Percentiles rank a stretch among this genome's conserved stretches.
Evolutionary conservation across 176 grass and related monocot species (phyloP).

Genomic region (Carex scoparia): DNA sequence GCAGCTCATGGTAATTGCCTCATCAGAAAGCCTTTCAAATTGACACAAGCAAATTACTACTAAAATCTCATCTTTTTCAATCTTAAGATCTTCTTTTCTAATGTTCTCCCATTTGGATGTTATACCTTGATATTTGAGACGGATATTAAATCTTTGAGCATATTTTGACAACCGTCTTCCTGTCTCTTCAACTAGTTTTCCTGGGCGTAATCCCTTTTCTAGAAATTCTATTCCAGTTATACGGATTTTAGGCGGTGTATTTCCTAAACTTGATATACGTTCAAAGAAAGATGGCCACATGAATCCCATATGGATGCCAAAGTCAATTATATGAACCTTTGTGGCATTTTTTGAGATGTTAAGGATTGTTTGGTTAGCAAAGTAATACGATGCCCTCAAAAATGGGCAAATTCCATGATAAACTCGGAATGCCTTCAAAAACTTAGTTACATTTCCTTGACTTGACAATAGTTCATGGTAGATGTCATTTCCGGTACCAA

Average conservation of each 20-base stretch:
- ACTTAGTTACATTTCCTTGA: too few relatives aligned
- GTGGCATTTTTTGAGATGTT: conserved; percentile 15
- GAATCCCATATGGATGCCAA: conserved; percentile 49
- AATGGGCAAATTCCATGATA: too few relatives aligned
- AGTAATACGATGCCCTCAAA: too few relatives aligned
- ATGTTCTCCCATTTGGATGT: conserved; percentile 38
- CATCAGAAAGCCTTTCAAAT: conserved; percentile 26
- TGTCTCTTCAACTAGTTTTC: conserved; percentile 31
- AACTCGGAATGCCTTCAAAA: too few relatives aligned
- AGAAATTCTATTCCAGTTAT: conserved; percentile 41
- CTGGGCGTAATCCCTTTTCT: conserved; percentile 30
- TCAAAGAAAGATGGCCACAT: conserved; percentile 58
- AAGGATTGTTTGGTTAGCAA: conserved; percentile 33
- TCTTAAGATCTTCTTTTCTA: conserved; percentile 24
- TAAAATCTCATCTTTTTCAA: conserved; percentile 34
- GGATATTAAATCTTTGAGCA: conserved; percentile 33
- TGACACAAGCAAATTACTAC: conserved; percentile 28
- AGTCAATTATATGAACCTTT: conserved; percentile 59
- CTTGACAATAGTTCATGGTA: too few relatives aligned
- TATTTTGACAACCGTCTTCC: conserved; percentile 34
- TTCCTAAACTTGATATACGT: conserved; percentile 19
- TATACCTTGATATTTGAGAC: conserved; percentile 35
- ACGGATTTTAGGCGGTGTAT: conserved; percentile 21
- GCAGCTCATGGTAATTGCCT: conserved; percentile 38
- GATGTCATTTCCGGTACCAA: background rate